Evolutionary conservation across 1,284 basidiomycete species (phyloP), one percentile per base, ranked within the genome.

Genomic region (Apiotrichum akiyoshidainum): DNA sequence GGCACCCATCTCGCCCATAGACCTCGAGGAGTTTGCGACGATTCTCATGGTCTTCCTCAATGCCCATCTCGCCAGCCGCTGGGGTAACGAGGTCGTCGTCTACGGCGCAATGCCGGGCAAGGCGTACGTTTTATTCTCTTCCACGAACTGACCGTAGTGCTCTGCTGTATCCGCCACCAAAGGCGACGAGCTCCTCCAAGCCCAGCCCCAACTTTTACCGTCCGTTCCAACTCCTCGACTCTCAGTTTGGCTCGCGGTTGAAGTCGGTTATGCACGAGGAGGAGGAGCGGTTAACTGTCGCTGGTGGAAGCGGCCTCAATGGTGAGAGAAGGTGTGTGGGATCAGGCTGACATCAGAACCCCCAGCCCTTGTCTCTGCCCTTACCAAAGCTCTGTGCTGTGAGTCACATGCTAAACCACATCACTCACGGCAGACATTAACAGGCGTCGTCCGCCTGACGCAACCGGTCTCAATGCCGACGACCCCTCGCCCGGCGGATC

Each of bases 341-440:
- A 34, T 19, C 11, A 5, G 19, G 33, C 56, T 55, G 48, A 64
- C 40, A 8, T 8, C 57, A 77, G 76, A 74, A 35, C 76, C 88
- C 9, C 85, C 86, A 55, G 87, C 87, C 0, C 81, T 96, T 46
- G 92, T 96, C 44, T 86, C 89, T 40, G 91, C 92, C 13, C 76
- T 97, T 51, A 88, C 89, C 14, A 94, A 93, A 74, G 87, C 91
- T 3, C 78, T 97, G 22, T 96, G 93, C 69, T 90, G 92, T 93
- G 75, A 70, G 89, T 77, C 4, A 9, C 9, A 14, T 11, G 26
- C 21, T 31, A 13, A 9, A 17, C 13, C 1, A 34, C 26, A 7
- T 31, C 3, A 41, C 57, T 59, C 12, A 59, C 52, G 10, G 2
- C 72, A 95, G 92, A 92, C 71, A 88, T 95, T 75, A 95, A 95